These are phyloP conservation scores for Zymoseptoria pseudotritici DNA, from an alignment of 2,329 filamentous ascomycete species.

Conservation along the genomic window DNA sequence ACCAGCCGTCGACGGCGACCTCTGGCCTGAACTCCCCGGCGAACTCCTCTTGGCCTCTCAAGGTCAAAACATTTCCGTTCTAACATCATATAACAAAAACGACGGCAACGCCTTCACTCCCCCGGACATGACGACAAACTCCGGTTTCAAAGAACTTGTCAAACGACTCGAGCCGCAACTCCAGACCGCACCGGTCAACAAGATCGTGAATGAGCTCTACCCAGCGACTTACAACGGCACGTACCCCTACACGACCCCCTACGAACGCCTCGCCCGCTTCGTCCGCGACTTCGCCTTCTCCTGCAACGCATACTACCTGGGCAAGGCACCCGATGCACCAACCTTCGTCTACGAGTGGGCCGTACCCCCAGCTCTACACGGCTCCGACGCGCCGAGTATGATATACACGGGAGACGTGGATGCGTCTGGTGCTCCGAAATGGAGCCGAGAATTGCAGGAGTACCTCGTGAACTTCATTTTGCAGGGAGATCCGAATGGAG, in stretches of 20 bases:
- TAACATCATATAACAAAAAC: constrained; percentile 39
- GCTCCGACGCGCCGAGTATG: constrained; percentile 45
- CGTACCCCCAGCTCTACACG: constrained; percentile 48
- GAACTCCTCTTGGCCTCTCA: constrained; percentile 40
- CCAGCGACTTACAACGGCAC: constrained; percentile 43
- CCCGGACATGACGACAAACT: constrained; percentile 30
- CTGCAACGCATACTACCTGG: constrained; percentile 48
- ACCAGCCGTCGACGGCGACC: constrained; percentile 43
- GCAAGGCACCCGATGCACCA: constrained; percentile 38
- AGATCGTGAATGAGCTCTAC: constrained; percentile 42
- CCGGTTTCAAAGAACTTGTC: constrained; percentile 25
- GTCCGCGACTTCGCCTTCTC: constrained; percentile 39
- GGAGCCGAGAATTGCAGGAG: constrained; percentile 32
- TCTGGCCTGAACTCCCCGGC: constrained; percentile 42
- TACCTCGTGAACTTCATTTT: constrained; percentile 40
- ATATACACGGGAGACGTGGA: constrained; percentile 38
- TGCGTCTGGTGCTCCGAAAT: constrained; percentile 28
- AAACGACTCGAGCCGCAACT: constrained; percentile 25
- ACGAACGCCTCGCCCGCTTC: constrained; percentile 36
- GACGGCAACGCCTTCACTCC: constrained; percentile 41
- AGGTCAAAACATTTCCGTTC: constrained; percentile 38
- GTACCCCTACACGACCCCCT: constrained; percentile 39
- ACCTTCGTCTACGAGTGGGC: constrained; percentile 49
- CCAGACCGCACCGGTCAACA: constrained; percentile 27
- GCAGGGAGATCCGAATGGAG: constrained; percentile 32